A percentile compares a stretch with the other conserved stretches of the same genome.
Conservation (phyloP, 108 stramenopile species). For the Nannochloropsis gaditana region DNA sequence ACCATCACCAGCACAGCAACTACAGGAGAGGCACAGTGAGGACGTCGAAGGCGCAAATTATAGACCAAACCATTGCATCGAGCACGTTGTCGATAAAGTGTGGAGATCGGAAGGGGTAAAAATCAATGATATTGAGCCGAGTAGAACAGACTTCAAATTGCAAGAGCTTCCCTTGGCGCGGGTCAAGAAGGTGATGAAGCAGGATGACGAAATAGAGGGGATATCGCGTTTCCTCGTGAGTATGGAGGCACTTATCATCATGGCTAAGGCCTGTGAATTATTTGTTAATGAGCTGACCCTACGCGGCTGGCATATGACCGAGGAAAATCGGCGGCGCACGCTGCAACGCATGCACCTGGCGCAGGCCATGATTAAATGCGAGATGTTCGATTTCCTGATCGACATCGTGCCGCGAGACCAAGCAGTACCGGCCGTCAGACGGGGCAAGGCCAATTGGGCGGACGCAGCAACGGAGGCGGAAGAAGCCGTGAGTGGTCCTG, state of each 20-base stretch:
- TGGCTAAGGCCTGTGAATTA: conserved; percentile 50
- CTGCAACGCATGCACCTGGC: conserved; percentile 47
- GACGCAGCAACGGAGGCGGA: too few relatives aligned
- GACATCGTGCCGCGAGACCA: conserved; percentile 52
- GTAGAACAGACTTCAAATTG: conserved; percentile 43
- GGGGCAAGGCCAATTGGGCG: too few relatives aligned
- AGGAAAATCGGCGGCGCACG: conserved; percentile 40
- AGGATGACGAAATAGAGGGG: conserved; percentile 46
- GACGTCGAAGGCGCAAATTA: too few relatives aligned
- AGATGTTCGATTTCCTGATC: conserved; percentile 48
- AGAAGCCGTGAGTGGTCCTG: too few relatives aligned
- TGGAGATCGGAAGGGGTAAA: not conserved
- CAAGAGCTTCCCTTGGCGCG: conserved; percentile 49
- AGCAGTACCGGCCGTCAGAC: not conserved
- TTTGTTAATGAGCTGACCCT: conserved; percentile 41
- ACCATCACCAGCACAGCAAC: not conserved
- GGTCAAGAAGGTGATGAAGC: conserved; percentile 53
- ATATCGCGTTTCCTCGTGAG: conserved; percentile 35
- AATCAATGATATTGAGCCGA: not conserved
- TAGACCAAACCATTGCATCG: not conserved
- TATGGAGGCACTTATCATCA: conserved; percentile 43
- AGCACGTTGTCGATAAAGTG: not conserved
- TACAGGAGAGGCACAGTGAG: too few relatives aligned
- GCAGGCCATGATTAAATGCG: conserved; percentile 35
- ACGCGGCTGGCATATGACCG: not conserved